Percentiles rank a stretch among this genome's conserved stretches.
These are phyloP conservation scores for Phytophthora foliorum DNA, from an alignment of 352 stramenopile genomes.

Conservation along the genomic window DNA sequence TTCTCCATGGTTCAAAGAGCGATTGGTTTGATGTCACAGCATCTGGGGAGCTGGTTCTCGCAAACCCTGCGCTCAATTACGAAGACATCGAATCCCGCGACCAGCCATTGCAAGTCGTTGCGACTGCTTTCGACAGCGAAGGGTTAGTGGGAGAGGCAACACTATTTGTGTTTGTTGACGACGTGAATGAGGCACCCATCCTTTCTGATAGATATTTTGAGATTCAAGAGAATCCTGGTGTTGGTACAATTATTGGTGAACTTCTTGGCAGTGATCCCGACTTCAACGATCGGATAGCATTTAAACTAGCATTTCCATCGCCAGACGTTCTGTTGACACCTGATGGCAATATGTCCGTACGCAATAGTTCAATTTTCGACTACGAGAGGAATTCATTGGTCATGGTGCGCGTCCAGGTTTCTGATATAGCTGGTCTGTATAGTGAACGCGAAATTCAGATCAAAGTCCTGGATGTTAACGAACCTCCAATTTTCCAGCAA, in stretches of 20 bases:
- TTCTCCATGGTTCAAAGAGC: constrained; percentile 34
- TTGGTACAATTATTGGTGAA: constrained; percentile 53
- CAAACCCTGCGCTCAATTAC: constrained; percentile 44
- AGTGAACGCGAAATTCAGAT: constrained; percentile 54
- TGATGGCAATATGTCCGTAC: constrained; percentile 52
- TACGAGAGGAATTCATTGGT: constrained; percentile 57
- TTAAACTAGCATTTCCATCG: constrained; percentile 39
- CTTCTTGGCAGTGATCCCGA: constrained; percentile 51
- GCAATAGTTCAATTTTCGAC: constrained; percentile 49
- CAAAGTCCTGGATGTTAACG: constrained; percentile 59
- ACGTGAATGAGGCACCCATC: constrained; percentile 58
- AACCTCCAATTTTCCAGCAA: constrained; percentile 56
- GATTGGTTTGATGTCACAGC: constrained; percentile 33
- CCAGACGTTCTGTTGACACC: constrained; percentile 47
- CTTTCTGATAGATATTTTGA: constrained; percentile 46
- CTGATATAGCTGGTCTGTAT: constrained; percentile 47
- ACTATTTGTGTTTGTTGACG: constrained; percentile 53
- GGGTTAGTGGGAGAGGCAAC: constrained; percentile 48
- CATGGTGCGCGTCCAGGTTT: constrained; percentile 41
- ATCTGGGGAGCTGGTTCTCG: constrained; percentile 34
- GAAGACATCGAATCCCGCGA: constrained; percentile 35
- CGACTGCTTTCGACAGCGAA: constrained; percentile 48
- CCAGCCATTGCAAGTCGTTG: constrained; percentile 34
- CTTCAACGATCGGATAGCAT: constrained; percentile 38
- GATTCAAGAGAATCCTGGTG: constrained; percentile 55